A percentile compares a stretch with the other conserved stretches of the same genome.
These are phyloP conservation scores for Beta vulgaris DNA, from an alignment of 148 eudicot genomes.

Conservation along the genomic window DNA sequence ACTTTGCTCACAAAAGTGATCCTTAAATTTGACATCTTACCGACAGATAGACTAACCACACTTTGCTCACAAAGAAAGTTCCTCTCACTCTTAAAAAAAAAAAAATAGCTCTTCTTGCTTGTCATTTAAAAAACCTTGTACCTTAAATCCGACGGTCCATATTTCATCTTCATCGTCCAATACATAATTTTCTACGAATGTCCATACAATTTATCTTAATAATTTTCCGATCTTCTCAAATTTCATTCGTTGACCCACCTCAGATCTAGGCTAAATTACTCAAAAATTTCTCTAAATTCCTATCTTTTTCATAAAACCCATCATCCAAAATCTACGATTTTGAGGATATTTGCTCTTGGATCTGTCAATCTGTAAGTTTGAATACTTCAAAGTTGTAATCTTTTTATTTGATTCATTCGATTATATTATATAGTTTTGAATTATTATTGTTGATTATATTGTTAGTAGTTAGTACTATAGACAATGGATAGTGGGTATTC, in stretches of 20 bases:
- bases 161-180: neutral
- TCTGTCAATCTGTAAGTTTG: slow-evolving; percentile 27
- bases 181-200: neutral
- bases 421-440: neutral
- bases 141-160: neutral
- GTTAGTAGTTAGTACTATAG: neutral
- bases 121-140: neutral
- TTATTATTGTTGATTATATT: neutral
- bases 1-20: too few relatives aligned
- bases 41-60: slow-evolving; percentile 5
- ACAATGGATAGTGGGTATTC: slow-evolving; percentile 49
- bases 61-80: slow-evolving; percentile 10
- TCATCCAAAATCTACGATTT: neutral
- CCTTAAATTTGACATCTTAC: neutral
- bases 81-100: neutral
- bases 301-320: neutral
- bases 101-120: slow-evolving; percentile 1
- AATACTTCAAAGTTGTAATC: neutral
- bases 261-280: slow-evolving; percentile 6
- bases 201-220: neutral
- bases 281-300: neutral
- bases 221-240: neutral
- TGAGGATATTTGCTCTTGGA: neutral
- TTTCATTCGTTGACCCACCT: slow-evolving; percentile 11
- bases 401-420: neutral